Evolutionary conservation across 2,329 filamentous ascomycete species (phyloP).

Genomic region (Didymella sp.): DNA sequence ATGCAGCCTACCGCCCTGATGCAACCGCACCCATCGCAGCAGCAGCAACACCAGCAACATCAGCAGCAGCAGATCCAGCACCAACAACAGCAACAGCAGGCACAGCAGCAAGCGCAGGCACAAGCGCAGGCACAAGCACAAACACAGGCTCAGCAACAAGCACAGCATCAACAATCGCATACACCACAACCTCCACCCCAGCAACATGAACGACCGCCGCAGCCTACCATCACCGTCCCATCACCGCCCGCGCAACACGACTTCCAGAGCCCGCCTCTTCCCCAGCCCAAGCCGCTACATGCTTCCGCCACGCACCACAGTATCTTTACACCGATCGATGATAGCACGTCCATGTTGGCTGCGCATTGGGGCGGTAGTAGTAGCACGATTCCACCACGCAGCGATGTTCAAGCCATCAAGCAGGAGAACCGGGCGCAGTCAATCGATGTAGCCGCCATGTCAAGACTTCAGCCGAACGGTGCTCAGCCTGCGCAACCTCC

Average conservation of each 20-base stretch:
- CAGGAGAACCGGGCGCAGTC: constrained; percentile 65
- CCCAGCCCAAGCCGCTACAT: constrained; percentile 69
- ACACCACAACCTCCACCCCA: constrained; percentile 76
- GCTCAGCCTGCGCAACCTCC: constrained; percentile 62
- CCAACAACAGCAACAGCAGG: constrained; percentile 34
- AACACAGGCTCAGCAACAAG: constrained; percentile 73
- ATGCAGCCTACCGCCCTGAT: constrained; percentile 39
- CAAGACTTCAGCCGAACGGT: constrained; percentile 51
- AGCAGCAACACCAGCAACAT: constrained; percentile 54
- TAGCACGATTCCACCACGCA: constrained; percentile 57
- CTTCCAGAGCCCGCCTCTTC: constrained; percentile 62
- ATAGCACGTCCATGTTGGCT: constrained; percentile 84
- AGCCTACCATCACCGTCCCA: constrained; percentile 50
- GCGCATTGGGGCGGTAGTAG: constrained; percentile 71
- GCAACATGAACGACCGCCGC: constrained; percentile 64
- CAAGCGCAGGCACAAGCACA: constrained; percentile 73
- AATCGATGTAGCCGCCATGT: constrained; percentile 66
- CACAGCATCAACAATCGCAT: constrained; percentile 70
- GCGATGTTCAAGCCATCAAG: constrained; percentile 55
- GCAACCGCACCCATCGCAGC: constrained; percentile 66
- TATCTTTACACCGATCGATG: constrained; percentile 97
- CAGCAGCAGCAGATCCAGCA: constrained; percentile 65
- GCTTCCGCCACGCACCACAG: constrained; percentile 78
- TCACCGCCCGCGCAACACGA: constrained; percentile 61
- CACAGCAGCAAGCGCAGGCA: constrained; percentile 69